A percentile compares a stretch with the other conserved stretches of the same genome.
These are phyloP conservation scores for Danielia reshetovae DNA, from an alignment of 805 yeast species.

Conservation along the genomic window DNA sequence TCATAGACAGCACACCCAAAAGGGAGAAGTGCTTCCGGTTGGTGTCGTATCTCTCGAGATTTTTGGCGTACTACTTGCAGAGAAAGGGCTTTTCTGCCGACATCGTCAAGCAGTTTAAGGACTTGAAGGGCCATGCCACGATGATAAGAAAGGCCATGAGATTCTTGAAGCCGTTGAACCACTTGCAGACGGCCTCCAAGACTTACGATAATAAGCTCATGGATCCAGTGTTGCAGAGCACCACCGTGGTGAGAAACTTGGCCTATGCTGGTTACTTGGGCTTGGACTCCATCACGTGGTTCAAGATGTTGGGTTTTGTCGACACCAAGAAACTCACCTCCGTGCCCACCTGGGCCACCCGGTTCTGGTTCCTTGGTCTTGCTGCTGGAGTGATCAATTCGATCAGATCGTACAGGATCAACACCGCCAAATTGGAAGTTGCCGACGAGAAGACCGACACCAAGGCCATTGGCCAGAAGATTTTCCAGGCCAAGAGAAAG, in stretches of 20 bases:
- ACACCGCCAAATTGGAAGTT: constrained; percentile 32
- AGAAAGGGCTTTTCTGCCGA: constrained; percentile 52
- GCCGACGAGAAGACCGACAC: constrained; percentile 25
- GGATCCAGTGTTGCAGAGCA: constrained; percentile 53
- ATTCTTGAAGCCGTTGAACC: constrained; percentile 74
- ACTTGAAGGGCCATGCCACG: constrained; percentile 59
- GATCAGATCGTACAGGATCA: constrained; percentile 48
- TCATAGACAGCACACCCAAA: constrained; percentile 64
- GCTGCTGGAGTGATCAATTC: constrained; percentile 59
- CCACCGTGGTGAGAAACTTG: constrained; percentile 53
- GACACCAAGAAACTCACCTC: constrained; percentile 43
- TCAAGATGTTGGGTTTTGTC: constrained; percentile 55
- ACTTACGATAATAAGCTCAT: constrained; percentile 66
- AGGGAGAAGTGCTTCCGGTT: constrained; percentile 79
- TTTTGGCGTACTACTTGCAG: constrained; percentile 58
- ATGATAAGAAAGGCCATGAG: constrained; percentile 80
- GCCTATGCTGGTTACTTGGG: constrained; percentile 61
- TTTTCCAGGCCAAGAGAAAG: constrained; percentile 52
- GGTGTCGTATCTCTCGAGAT: constrained; percentile 76
- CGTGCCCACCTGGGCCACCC: constrained; percentile 55
- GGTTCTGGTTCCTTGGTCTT: constrained; percentile 77
- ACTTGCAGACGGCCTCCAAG: constrained; percentile 63
- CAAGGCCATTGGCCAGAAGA: constrained; percentile 40
- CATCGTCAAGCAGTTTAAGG: constrained; percentile 46
- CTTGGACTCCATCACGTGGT: constrained; percentile 60